Conservation (phyloP, 495 filamentous ascomycete species). For the Aspergillus asperescens region DNA sequence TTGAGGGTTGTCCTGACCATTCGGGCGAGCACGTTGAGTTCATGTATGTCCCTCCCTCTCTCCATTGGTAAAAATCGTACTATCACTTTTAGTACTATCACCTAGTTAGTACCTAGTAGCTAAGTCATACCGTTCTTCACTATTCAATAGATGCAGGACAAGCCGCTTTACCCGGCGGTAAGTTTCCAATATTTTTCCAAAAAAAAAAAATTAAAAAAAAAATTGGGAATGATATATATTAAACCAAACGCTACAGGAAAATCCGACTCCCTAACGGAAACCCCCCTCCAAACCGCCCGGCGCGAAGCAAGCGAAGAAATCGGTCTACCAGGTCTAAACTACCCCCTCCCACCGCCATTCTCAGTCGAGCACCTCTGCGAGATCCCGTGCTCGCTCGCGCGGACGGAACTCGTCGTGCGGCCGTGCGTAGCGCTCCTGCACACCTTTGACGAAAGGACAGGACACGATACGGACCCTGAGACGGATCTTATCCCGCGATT, state of each 20-base stretch:
- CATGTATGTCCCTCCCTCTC: slow-evolving; percentile 34
- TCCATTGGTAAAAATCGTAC: neutral
- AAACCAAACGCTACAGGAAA: slow-evolving; percentile 36
- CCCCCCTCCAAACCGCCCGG: slow-evolving; percentile 68
- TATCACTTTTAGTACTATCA: neutral
- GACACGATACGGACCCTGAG: slow-evolving; percentile 50
- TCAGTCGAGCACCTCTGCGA: slow-evolving; percentile 78
- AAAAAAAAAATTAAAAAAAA: too few species aligned
- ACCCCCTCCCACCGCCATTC: slow-evolving; percentile 63
- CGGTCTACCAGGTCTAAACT: slow-evolving; percentile 64
- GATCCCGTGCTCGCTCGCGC: slow-evolving; percentile 72
- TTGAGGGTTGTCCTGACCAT: slow-evolving; percentile 82
- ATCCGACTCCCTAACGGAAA: slow-evolving; percentile 45
- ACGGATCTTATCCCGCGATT: slow-evolving; percentile 69
- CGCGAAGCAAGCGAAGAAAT: slow-evolving; percentile 90
- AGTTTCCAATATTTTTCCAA: too few species aligned
- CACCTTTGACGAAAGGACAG: slow-evolving; percentile 42
- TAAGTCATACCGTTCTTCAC: neutral
- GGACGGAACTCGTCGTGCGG: slow-evolving; percentile 73
- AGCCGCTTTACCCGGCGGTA: slow-evolving; percentile 81
- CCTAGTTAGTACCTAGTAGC: too few species aligned
- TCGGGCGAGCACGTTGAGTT: slow-evolving; percentile 67
- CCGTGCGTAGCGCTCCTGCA: slow-evolving; percentile 83
- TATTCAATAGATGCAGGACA: slow-evolving; percentile 57
- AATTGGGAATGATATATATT: too few species aligned